Evolutionary conservation across 2,329 filamentous ascomycete species (phyloP), one percentile per base, ranked within the genome.

Genomic region (Gaeumannomyces sp.): DNA sequence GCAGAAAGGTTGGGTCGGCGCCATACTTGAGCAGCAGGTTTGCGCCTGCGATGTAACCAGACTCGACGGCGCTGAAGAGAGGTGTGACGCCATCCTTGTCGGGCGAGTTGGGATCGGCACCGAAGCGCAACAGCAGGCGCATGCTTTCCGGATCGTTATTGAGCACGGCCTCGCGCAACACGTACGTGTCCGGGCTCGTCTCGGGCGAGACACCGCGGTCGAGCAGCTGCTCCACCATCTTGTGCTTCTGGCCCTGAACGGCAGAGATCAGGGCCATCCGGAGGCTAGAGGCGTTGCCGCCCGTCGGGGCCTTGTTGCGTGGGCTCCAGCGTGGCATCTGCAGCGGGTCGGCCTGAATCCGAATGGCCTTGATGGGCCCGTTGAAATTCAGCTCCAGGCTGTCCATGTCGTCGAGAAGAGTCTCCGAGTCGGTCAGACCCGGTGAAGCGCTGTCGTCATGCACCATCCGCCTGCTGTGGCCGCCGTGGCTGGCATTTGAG

Each of bases 21-120:
- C 86, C 85, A 67, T 90, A 89, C 74, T 89, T 88, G 68, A 88
- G 79, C 5, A 90, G 79, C 62, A 83, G 76, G 35, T 82, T 82
- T 0, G 86, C 85, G 3, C 81, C 85, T 28, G 84, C 83, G 57
- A 84, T 72, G 71, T 84, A 86, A 0, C 78, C 80, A 66, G 79
- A 80, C 68, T 83, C 84, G 3, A 81, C 82, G 0, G 79, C 80
- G 22, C 74, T 80, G 63, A 77, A 77, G 2, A 88, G 77, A 2
- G 85, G 84, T 0, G 81, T 83, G 45, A 80, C 70, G 29, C 81
- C 81, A 25, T 81, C 75, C 31, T 73, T 75, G 68, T 85, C 83
- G 0, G 76, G 66, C 2, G 75, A 73, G 69, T 88, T 86, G n/a
- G 83, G 79, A 64, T 86, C 80, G 1, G 83, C 83, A 0, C 84